A percentile compares a stretch with the other conserved stretches of the same genome.
phyloP scores from a whole-genome alignment of 345 rosid species.

The Lumnitzera littorea region DNA sequence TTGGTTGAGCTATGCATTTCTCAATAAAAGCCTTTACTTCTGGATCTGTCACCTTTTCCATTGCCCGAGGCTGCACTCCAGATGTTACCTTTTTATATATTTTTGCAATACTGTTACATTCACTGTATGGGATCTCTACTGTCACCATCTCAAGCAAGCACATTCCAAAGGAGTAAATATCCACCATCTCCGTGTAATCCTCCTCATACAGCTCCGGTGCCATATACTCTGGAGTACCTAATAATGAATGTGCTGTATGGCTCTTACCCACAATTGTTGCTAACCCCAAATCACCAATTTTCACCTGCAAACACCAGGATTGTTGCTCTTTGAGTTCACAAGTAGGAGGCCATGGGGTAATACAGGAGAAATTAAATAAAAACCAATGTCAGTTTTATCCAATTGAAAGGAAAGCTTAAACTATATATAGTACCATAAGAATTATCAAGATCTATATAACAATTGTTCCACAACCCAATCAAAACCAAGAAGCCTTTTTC shows the following conservation, averaged over 20 bases:
- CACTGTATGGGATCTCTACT: slow-evolving; percentile 61
- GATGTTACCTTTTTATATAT: slow-evolving; percentile 62
- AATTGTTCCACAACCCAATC: not conserved
- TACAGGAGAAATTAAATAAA: not conserved
- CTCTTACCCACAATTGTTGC: slow-evolving; percentile 59
- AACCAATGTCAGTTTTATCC: not conserved
- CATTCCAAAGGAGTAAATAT: slow-evolving; percentile 62
- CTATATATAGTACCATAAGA: not conserved
- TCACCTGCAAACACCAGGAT: slow-evolving; percentile 25
- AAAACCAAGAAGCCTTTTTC: not conserved
- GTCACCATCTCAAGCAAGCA: slow-evolving; percentile 67
- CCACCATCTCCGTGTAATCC: slow-evolving; percentile 67
- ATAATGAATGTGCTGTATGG: slow-evolving; percentile 51
- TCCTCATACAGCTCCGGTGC: slow-evolving; percentile 70
- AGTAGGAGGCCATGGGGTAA: not conserved
- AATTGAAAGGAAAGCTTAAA: not conserved
- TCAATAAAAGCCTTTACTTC: slow-evolving; percentile 56
- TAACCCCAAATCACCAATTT: slow-evolving; percentile 71
- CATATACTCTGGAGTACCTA: slow-evolving; percentile 70
- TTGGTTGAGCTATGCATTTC: slow-evolving; percentile 54
- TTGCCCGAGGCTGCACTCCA: slow-evolving; percentile 47
- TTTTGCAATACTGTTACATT: slow-evolving; percentile 60
- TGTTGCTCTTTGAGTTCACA: slow-evolving; percentile 3
- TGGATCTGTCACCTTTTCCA: slow-evolving; percentile 34
- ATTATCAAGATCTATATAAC: not conserved